These are phyloP conservation scores for Solanum gandarillasii DNA, from an alignment of 257 asterid genomes.

Conservation along the genomic window DNA sequence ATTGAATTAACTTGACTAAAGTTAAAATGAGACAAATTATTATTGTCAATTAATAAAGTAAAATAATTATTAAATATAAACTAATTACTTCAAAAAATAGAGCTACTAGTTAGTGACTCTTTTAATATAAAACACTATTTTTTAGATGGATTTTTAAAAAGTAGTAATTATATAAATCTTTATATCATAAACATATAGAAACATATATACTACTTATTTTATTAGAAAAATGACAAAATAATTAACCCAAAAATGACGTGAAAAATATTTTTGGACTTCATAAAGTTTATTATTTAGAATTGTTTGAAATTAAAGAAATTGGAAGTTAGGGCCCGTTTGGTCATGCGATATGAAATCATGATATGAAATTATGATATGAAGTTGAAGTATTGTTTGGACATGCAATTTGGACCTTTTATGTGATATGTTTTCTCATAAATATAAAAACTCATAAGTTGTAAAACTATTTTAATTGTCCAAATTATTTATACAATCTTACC, in stretches of 20 bases:
- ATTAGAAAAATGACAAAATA: neutral
- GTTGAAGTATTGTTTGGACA: too few species aligned
- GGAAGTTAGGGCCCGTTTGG: too few species aligned
- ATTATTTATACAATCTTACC: too few species aligned
- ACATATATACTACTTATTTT: neutral
- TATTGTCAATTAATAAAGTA: neutral
- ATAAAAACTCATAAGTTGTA: too few species aligned
- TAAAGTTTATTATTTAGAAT: too few species aligned
- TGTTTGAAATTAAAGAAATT: neutral
- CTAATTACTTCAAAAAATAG: neutral
- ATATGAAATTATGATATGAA: too few species aligned
- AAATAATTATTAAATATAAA: too few species aligned
- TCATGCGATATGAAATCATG: too few species aligned
- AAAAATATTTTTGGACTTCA: neutral
- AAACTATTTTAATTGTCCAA: too few species aligned
- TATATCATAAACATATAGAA: neutral
- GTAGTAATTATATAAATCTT: too few species aligned
- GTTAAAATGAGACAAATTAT: neutral
- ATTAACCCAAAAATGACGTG: neutral
- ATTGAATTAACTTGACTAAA: neutral
- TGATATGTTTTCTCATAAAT: too few species aligned
- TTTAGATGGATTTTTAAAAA: neutral
- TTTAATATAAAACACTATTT: neutral
- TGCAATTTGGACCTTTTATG: too few species aligned
- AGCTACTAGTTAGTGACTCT: neutral